Conservation (phyloP, 768 basidiomycete species). For the Pleurotus giganteus region DNA sequence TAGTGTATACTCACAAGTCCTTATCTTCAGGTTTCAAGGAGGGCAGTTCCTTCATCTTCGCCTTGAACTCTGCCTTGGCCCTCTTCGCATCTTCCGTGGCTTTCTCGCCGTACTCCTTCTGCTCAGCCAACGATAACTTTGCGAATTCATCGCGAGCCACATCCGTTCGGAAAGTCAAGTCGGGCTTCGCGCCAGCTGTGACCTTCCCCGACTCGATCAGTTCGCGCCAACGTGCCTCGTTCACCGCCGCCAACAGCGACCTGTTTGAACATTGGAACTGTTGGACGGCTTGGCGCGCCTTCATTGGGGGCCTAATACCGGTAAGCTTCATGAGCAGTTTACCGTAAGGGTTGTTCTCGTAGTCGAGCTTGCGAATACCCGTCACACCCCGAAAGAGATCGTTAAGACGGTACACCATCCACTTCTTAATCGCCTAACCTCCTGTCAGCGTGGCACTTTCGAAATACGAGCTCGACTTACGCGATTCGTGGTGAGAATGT, state of each 20-base stretch:
- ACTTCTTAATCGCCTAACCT: background rate
- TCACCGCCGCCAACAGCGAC: background rate
- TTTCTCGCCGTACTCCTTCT: background rate
- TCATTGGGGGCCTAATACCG: background rate
- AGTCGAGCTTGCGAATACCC: background rate
- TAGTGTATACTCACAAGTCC: background rate
- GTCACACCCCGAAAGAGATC: background rate
- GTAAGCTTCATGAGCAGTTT: background rate
- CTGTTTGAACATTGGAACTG: background rate
- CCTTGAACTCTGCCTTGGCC: background rate
- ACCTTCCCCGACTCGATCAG: background rate
- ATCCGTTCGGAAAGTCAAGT: background rate
- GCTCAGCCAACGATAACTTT: background rate
- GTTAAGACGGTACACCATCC: background rate
- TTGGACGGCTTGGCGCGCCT: background rate
- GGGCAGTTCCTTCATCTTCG: background rate
- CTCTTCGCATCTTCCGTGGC: background rate
- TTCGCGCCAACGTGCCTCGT: background rate
- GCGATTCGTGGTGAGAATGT: too few relatives aligned
- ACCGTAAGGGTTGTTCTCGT: background rate
- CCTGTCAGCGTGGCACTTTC: too few relatives aligned
- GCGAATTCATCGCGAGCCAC: background rate
- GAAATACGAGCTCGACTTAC: too few relatives aligned
- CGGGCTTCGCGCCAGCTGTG: background rate
- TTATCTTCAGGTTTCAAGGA: background rate